These are phyloP conservation scores for Amphibolis antarctica DNA, from an alignment of 106 monocot genomes.

Conservation along the genomic window DNA sequence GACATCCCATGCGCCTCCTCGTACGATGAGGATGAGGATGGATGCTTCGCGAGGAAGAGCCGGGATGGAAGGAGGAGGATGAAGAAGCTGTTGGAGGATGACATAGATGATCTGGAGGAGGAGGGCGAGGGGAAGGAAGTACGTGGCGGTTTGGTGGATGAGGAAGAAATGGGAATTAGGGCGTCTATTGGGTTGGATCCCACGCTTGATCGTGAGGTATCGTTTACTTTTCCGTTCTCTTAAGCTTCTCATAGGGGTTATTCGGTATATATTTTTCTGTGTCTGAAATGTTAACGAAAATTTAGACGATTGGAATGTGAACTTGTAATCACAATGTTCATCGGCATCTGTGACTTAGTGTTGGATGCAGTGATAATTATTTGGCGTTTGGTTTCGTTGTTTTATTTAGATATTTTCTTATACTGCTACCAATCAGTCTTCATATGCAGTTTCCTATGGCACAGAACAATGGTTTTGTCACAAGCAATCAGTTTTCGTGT, in stretches of 20 bases:
- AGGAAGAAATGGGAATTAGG: slow-evolving; percentile 51
- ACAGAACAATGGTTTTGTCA: too few species aligned
- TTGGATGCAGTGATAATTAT: too few species aligned
- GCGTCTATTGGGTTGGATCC: slow-evolving; percentile 34
- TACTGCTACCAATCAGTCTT: too few species aligned
- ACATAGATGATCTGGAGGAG: slow-evolving; percentile 24
- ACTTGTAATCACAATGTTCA: background rate
- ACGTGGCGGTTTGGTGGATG: slow-evolving; percentile 12
- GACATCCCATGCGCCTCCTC: slow-evolving; percentile 53
- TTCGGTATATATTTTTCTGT: background rate
- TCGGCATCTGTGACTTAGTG: too few species aligned
- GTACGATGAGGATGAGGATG: slow-evolving; percentile 31
- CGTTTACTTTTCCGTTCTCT: background rate
- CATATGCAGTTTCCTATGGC: too few species aligned
- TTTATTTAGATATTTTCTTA: too few species aligned
- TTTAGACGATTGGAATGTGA: background rate
- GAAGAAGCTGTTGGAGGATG: slow-evolving; percentile 18
- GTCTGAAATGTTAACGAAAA: background rate
- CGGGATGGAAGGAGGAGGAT: slow-evolving; percentile 7
- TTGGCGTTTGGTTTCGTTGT: too few species aligned
- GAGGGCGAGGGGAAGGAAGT: slow-evolving; percentile 10
- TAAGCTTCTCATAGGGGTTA: slow-evolving; percentile 5
- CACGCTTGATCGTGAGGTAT: slow-evolving; percentile 39
- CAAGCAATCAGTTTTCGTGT: too few species aligned
- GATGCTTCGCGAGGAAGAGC: slow-evolving; percentile 29